Evolutionary conservation across 75 land plant species (phyloP).

Genomic region (Cupressus sempervirens): DNA sequence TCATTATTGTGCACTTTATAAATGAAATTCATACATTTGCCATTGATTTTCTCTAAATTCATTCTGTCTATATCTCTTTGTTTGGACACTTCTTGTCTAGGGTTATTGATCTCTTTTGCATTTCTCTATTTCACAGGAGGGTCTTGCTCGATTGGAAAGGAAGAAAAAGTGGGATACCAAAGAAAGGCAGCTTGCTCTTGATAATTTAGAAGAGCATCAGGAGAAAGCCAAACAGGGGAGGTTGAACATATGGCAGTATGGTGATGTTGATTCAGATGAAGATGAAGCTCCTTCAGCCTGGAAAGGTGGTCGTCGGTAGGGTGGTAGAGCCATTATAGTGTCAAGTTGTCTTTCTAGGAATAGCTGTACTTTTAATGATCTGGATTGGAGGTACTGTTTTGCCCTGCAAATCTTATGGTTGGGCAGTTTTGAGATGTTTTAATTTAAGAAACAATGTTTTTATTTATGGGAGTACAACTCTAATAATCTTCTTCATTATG

Average conservation of each 20-base stretch:
- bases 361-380: slow-evolving; percentile 3
- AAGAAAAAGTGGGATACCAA: slow-evolving; percentile 62
- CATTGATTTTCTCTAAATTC: neutral
- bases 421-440: slow-evolving; percentile 7
- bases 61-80: neutral
- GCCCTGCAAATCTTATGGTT: neutral
- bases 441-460: slow-evolving; percentile 5
- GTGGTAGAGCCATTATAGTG: neutral
- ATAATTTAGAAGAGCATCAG: slow-evolving; percentile 63
- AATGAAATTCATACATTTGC: neutral
- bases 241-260: slow-evolving; percentile 86
- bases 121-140: slow-evolving; percentile 35
- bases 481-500: slow-evolving; percentile 9
- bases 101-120: neutral
- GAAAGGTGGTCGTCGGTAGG: slow-evolving; percentile 54
- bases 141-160: slow-evolving; percentile 78
- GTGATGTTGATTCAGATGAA: slow-evolving; percentile 87
- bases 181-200: slow-evolving; percentile 63
- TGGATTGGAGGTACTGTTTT: neutral
- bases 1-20: neutral
- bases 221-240: slow-evolving; percentile 50
- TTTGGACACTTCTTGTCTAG: neutral
- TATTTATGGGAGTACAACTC: neutral
- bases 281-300: slow-evolving; percentile 60
- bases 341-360: neutral